Evolutionary conservation across 2,329 filamentous ascomycete genomes (phyloP).

Genomic region (Amauroascus verrucosus): DNA sequence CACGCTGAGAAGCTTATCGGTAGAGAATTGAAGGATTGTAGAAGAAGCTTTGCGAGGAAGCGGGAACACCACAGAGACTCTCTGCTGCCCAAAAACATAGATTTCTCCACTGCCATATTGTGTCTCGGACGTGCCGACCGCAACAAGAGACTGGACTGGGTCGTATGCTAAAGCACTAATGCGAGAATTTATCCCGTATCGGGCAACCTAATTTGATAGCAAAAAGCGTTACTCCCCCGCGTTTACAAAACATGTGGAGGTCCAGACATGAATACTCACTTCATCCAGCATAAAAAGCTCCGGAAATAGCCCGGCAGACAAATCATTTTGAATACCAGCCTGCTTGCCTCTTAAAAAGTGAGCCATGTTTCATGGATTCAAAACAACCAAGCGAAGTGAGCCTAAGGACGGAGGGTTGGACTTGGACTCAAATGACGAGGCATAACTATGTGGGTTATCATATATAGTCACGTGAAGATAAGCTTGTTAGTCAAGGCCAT

Average conservation of each 20-base stretch:
- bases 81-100: slow-evolving; percentile 73
- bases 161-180: slow-evolving; percentile 79
- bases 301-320: slow-evolving; percentile 69
- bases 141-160: slow-evolving; percentile 83
- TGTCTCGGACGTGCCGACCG: slow-evolving; percentile 80
- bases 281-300: slow-evolving; percentile 77
- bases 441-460: neutral
- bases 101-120: slow-evolving; percentile 78
- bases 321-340: slow-evolving; percentile 80
- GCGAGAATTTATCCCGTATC: slow-evolving; percentile 71
- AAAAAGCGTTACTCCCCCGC: neutral
- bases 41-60: slow-evolving; percentile 65
- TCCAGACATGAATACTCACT: slow-evolving; percentile 37
- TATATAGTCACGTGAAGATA: slow-evolving; percentile 3
- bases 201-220: slow-evolving; percentile 43
- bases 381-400: neutral
- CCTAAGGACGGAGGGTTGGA: neutral
- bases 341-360: slow-evolving; percentile 87
- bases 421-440: neutral
- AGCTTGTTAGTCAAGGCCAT: no score
- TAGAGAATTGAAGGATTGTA: slow-evolving; percentile 69
- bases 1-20: slow-evolving; percentile 72
- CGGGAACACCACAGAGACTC: slow-evolving; percentile 65
- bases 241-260: slow-evolving; percentile 17
- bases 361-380: slow-evolving; percentile 50